Percentiles rank a stretch among this genome's conserved stretches.
These are phyloP conservation scores for Strigomonas galati DNA, from an alignment of 208 protist species.

Conservation along the genomic window DNA sequence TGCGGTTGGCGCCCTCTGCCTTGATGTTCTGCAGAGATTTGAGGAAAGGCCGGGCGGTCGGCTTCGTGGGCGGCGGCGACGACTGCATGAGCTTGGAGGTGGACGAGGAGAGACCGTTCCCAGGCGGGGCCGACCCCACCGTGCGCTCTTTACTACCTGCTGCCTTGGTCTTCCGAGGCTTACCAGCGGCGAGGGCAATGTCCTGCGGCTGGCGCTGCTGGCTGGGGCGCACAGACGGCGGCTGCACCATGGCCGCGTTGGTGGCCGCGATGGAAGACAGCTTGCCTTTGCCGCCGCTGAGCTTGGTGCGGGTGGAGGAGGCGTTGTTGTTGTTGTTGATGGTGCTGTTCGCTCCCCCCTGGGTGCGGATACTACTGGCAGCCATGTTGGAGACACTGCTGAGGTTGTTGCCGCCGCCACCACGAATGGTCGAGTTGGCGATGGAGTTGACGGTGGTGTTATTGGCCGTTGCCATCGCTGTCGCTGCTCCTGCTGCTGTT, in stretches of 20 bases:
- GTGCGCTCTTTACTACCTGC: neutral
- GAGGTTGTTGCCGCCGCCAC: no score
- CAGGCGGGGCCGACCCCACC: neutral
- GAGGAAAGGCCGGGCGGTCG: neutral
- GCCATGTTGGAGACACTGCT: no score
- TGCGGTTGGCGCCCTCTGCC: neutral
- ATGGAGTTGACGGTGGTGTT: no score
- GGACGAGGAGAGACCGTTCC: neutral
- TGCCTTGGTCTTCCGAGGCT: neutral
- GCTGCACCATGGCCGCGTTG: neutral
- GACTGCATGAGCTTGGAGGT: neutral
- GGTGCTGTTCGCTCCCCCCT: neutral
- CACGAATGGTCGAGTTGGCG: no score
- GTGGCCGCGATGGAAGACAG: neutral
- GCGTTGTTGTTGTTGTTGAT: neutral
- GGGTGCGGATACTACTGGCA: no score
- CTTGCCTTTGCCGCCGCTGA: neutral
- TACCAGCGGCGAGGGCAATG: neutral
- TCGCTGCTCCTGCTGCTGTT: neutral
- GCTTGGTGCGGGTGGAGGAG: neutral
- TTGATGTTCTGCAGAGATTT: neutral
- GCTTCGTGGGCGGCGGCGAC: neutral
- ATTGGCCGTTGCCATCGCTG: neutral
- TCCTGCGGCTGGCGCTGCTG: slow-evolving; percentile 1
- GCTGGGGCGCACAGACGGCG: slow-evolving; percentile 10